These are phyloP conservation scores for Escallonia rubra DNA, from an alignment of 129 eudicot species.

Conservation along the genomic window DNA sequence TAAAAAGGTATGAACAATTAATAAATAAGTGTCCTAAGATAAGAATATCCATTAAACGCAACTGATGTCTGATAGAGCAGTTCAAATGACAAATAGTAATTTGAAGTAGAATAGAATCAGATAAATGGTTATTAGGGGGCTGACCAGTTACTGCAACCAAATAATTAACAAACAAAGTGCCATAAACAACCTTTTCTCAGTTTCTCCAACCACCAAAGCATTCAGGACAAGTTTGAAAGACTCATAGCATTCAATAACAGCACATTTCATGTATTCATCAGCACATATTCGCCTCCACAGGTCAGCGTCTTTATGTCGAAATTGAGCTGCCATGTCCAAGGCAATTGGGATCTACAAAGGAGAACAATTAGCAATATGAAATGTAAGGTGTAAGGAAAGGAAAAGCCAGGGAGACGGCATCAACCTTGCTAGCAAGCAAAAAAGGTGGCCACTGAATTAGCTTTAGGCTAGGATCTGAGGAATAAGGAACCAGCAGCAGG, in stretches of 20 bases:
- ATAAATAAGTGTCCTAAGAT: not conserved
- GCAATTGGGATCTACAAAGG: conserved; percentile 88
- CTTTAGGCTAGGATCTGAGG: conserved; percentile 87
- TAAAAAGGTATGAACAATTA: not conserved
- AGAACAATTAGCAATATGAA: too few species aligned
- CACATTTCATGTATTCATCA: conserved; percentile 95
- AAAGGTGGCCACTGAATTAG: conserved; percentile 97
- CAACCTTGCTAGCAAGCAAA: conserved; percentile 96
- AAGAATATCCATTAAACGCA: not conserved
- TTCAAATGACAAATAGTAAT: not conserved
- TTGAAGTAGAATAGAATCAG: not conserved
- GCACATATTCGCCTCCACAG: conserved; percentile 97
- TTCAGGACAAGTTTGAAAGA: conserved; percentile 87
- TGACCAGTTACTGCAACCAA: not conserved
- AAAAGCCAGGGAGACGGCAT: not conserved
- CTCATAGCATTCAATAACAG: conserved; percentile 98
- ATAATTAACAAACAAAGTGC: conserved; percentile 8
- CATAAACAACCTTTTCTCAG: conserved; percentile 81
- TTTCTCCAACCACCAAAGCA: conserved; percentile 71
- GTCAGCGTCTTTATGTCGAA: conserved; percentile 78
- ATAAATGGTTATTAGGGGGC: not conserved
- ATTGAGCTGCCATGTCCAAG: conserved; percentile 93
- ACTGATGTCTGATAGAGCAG: not conserved
- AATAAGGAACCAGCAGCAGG: conserved; percentile 85
- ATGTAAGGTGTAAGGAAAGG: too few species aligned